Conservation (phyloP, 768 basidiomycete genomes). For the Daedaleopsis sinensis region DNA sequence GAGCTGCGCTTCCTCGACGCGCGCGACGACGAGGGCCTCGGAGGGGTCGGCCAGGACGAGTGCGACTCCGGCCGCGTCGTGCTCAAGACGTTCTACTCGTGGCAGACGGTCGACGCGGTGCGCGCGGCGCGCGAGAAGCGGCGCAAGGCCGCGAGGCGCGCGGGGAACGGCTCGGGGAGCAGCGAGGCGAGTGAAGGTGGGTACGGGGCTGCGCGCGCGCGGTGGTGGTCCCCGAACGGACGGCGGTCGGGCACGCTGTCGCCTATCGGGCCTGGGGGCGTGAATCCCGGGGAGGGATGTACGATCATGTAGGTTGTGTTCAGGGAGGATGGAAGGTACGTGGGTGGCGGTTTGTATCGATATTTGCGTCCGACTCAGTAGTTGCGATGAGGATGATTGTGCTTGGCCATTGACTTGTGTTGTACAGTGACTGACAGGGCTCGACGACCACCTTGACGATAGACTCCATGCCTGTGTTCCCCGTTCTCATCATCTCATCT, state of each 20-base stretch:
- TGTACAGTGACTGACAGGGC: slow-evolving; percentile 18
- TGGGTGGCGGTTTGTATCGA: not conserved
- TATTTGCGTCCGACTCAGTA: not conserved
- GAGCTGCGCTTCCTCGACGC: slow-evolving; percentile 72
- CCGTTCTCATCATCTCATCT: not conserved
- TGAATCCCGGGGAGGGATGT: slow-evolving; percentile 60
- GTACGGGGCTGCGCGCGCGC: slow-evolving; percentile 20
- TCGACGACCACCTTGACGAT: not conserved
- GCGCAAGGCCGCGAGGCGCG: slow-evolving; percentile 52
- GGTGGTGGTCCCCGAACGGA: slow-evolving; percentile 61
- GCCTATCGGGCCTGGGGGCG: slow-evolving; percentile 43
- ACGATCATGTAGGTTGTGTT: slow-evolving; percentile 56
- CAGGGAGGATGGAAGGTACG: slow-evolving; percentile 14
- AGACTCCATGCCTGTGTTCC: not conserved
- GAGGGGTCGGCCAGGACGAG: slow-evolving; percentile 71
- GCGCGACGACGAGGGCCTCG: slow-evolving; percentile 66
- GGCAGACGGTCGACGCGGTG: slow-evolving; percentile 85
- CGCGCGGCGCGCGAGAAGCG: slow-evolving; percentile 66
- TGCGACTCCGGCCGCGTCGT: slow-evolving; percentile 75
- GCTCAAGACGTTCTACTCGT: slow-evolving; percentile 83
- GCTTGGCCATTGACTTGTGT: not conserved
- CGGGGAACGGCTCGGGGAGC: slow-evolving; percentile 40
- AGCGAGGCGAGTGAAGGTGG: slow-evolving; percentile 22
- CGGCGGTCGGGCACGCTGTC: slow-evolving; percentile 51
- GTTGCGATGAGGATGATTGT: not conserved